Conservation (phyloP, 2,329 filamentous ascomycete species). For the Zasmidium citrigriseum region DNA sequence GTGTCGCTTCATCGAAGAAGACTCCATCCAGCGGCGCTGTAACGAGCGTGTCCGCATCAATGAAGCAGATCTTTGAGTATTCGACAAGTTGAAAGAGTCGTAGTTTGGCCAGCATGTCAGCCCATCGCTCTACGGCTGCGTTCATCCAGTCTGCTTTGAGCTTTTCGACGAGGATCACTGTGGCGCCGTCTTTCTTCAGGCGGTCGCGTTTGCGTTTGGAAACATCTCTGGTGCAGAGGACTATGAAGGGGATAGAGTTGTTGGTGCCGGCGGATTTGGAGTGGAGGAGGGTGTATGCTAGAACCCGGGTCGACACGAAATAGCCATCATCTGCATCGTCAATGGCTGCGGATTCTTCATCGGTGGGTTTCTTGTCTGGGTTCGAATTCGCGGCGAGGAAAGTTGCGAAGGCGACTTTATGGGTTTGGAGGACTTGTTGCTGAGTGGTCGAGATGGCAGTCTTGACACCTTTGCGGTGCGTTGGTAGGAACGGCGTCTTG, state of each 20-base stretch:
- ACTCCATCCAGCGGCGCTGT: constrained; percentile 31
- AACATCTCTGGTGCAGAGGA: constrained; percentile 39
- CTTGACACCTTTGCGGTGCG: constrained; percentile 4
- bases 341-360: constrained; percentile 24
- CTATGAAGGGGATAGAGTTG: constrained; percentile 39
- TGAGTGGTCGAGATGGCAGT: constrained; percentile 4
- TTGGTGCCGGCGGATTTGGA: constrained; percentile 37
- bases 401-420: constrained; percentile 41
- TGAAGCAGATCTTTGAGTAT: constrained; percentile 38
- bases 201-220: constrained; percentile 37
- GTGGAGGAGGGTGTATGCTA: constrained; percentile 42
- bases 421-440: constrained; percentile 20
- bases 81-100: constrained; percentile 36
- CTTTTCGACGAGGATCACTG: constrained; percentile 36
- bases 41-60: constrained; percentile 37
- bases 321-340: constrained; percentile 38
- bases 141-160: constrained; percentile 36
- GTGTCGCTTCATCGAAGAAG: constrained; percentile 40
- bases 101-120: constrained; percentile 40
- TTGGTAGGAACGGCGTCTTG: constrained; percentile 4
- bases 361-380: constrained; percentile 18
- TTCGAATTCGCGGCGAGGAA: constrained; percentile 36
- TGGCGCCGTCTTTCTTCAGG: constrained; percentile 39
- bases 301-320: constrained; percentile 37
- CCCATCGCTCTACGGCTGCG: constrained; percentile 31